These are phyloP conservation scores for Aspergillus uvarum DNA, from an alignment of 2,329 filamentous ascomycete genomes.

Conservation along the genomic window DNA sequence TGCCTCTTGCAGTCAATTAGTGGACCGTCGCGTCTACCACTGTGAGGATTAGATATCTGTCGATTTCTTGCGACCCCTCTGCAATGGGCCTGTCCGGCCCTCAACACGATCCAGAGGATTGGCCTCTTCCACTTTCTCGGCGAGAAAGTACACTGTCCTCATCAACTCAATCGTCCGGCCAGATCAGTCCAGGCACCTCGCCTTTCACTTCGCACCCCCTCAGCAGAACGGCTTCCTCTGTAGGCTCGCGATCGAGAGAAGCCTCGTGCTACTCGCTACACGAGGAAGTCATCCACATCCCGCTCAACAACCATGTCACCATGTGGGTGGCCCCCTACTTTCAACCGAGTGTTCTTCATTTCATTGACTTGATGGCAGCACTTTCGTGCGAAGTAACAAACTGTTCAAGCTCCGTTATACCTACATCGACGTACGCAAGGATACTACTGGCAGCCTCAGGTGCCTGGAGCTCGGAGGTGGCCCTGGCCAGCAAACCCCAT, in stretches of 20 bases:
- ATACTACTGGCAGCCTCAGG: constrained; percentile 36
- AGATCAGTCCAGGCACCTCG: constrained; percentile 28
- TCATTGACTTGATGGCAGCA: constrained; percentile 23
- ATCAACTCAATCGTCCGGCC: constrained; percentile 27
- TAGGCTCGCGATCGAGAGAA: constrained; percentile 28
- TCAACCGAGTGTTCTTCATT: not conserved
- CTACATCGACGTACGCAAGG: constrained; percentile 42
- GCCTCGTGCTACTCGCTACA: constrained; percentile 29
- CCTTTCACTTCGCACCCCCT: constrained; percentile 24
- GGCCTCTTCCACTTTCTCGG: constrained; percentile 27
- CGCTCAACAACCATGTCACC: constrained; percentile 34
- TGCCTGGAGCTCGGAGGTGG: constrained; percentile 41
- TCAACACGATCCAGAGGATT: constrained; percentile 25
- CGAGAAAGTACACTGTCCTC: constrained; percentile 28
- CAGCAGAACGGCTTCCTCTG: constrained; percentile 26
- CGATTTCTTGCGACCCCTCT: not conserved
- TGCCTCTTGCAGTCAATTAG: not conserved
- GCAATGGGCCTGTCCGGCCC: constrained; percentile 17
- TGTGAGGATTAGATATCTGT: not conserved
- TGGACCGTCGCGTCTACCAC: not conserved
- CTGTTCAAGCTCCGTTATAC: constrained; percentile 43
- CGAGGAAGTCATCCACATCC: constrained; percentile 33
- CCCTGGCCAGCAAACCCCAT: constrained; percentile 36
- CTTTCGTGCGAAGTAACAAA: constrained; percentile 40
- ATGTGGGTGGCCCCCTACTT: constrained; percentile 26